A percentile compares a stretch with the other conserved stretches of the same genome.
These are phyloP conservation scores for Capronia epimyces DNA, from an alignment of 2,329 filamentous ascomycete genomes.

Conservation along the genomic window DNA sequence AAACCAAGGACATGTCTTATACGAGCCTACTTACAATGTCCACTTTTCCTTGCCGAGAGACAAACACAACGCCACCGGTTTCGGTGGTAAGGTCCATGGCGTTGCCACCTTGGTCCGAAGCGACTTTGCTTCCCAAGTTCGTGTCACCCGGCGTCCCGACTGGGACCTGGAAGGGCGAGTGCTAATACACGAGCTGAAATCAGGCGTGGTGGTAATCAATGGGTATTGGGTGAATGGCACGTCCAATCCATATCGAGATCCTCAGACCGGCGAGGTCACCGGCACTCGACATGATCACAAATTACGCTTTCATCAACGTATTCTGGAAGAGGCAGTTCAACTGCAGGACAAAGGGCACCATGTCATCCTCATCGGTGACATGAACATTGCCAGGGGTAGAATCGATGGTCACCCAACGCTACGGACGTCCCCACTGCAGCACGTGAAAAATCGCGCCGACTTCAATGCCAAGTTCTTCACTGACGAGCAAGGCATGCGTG, in stretches of 20 bases:
- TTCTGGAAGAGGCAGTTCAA: constrained; percentile 42
- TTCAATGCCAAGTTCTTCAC: constrained; percentile 48
- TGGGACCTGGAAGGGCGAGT: constrained; percentile 53
- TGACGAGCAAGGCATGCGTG: constrained; percentile 32
- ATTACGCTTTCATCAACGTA: constrained; percentile 42
- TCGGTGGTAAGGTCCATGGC: constrained; percentile 49
- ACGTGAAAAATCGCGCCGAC: constrained; percentile 48
- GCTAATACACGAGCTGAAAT: constrained; percentile 33
- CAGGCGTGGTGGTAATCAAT: constrained; percentile 41
- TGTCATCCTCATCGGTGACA: constrained; percentile 48
- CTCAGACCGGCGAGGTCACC: constrained; percentile 38
- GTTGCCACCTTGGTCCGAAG: constrained; percentile 47
- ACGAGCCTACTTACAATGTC: constrained; percentile 39
- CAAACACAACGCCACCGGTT: constrained; percentile 47
- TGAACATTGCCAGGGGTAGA: constrained; percentile 46
- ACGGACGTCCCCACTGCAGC: constrained; percentile 42
- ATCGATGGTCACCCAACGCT: constrained; percentile 47
- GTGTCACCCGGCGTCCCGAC: constrained; percentile 38
- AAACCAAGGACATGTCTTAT: constrained; percentile 22
- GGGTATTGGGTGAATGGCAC: constrained; percentile 53
- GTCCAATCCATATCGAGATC: constrained; percentile 33
- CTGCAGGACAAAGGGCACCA: constrained; percentile 41
- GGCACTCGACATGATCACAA: constrained; percentile 52
- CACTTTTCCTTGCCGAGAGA: constrained; percentile 48
- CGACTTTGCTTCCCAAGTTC: constrained; percentile 36